Conservation (phyloP, 2,329 filamentous ascomycete species). For the Pseudocercospora crystallina region DNA sequence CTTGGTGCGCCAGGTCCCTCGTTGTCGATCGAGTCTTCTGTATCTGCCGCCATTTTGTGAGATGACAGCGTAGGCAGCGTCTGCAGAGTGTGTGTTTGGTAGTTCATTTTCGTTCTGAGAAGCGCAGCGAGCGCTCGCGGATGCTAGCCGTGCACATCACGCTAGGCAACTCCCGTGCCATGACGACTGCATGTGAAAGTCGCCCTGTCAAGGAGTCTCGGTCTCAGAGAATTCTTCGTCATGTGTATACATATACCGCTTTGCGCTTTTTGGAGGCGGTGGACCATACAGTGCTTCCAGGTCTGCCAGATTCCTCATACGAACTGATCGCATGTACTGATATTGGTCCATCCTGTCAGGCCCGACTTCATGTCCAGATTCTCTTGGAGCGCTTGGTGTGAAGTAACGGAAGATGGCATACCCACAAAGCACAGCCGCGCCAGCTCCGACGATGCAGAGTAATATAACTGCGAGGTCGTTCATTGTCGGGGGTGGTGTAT, state of each 20-base stretch:
- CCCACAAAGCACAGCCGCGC: not conserved
- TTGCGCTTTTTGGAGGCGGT: not conserved
- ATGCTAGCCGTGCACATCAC: too few relatives aligned
- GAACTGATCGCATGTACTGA: conserved; percentile 4
- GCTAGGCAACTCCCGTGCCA: too few relatives aligned
- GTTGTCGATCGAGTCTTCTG: too few relatives aligned
- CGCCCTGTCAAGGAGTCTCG: not conserved
- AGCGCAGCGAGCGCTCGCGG: too few relatives aligned
- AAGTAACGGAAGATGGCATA: conserved; percentile 4
- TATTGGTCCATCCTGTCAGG: not conserved
- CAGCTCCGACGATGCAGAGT: conserved; percentile 1
- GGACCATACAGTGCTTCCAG: conserved; percentile 4
- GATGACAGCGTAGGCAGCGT: too few relatives aligned
- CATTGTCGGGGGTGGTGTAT: not conserved
- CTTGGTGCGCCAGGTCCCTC: too few relatives aligned
- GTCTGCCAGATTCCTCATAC: conserved; percentile 1
- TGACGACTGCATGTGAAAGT: too few relatives aligned
- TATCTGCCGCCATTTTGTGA: too few relatives aligned
- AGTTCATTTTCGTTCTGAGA: too few relatives aligned
- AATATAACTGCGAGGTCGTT: conserved; percentile 7
- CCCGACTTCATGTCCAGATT: not conserved
- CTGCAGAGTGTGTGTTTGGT: too few relatives aligned
- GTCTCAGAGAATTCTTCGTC: not conserved
- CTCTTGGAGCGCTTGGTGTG: not conserved
- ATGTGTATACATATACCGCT: not conserved